A percentile compares a stretch with the other conserved stretches of the same genome.
Conservation (phyloP, 495 filamentous ascomycete genomes). For the Podospora pseudoanserina region DNA sequence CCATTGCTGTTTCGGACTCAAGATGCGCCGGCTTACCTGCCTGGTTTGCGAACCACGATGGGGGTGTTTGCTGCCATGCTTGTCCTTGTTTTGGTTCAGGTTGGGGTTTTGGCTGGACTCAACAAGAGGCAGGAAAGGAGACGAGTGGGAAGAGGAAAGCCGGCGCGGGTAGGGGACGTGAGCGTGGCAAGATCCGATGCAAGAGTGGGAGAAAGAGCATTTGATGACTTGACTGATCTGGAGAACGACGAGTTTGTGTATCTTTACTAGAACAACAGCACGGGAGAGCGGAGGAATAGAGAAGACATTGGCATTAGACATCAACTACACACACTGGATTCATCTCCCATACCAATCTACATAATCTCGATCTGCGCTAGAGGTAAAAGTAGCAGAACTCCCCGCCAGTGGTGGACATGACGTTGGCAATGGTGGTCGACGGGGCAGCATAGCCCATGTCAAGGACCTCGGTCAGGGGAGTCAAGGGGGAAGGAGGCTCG, state of each 20-base stretch:
- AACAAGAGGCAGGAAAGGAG: conserved; percentile 52
- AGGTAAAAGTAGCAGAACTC: conserved; percentile 46
- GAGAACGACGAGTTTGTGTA: conserved; percentile 68
- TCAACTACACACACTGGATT: background rate
- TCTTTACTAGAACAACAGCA: conserved; percentile 47
- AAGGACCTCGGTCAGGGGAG: conserved; percentile 36
- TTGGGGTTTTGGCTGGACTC: conserved; percentile 48
- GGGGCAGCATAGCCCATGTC: conserved; percentile 37
- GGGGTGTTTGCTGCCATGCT: conserved; percentile 55
- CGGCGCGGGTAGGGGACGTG: conserved; percentile 51
- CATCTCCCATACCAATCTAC: too few relatives aligned
- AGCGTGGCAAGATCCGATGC: conserved; percentile 49
- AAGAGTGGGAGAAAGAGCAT: conserved; percentile 38
- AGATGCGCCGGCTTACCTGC: conserved; percentile 59
- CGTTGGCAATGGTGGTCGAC: conserved; percentile 37
- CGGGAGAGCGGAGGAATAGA: too few relatives aligned
- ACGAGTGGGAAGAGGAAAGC: conserved; percentile 56
- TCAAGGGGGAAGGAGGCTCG: conserved; percentile 33
- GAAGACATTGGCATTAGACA: background rate
- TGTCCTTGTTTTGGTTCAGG: conserved; percentile 48
- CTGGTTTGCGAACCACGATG: conserved; percentile 53
- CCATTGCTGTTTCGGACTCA: conserved; percentile 59
- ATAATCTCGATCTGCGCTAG: conserved; percentile 15
- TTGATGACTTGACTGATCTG: conserved; percentile 56
- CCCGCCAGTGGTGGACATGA: conserved; percentile 40